These are phyloP conservation scores for Orbilia ellipsospora DNA, from an alignment of 2,329 filamentous ascomycete species.

Conservation along the genomic window DNA sequence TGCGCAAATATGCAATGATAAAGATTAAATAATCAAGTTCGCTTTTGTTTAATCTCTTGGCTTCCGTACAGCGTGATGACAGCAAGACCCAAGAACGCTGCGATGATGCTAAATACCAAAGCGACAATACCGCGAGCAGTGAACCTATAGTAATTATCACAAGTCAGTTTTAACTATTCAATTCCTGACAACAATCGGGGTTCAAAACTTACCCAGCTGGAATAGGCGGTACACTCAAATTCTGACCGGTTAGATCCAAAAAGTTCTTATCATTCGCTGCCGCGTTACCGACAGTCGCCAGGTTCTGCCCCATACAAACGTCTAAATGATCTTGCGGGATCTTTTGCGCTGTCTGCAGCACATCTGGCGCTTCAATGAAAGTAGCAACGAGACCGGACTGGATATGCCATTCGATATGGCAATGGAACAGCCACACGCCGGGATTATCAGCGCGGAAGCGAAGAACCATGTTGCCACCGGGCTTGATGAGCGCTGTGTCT, in stretches of 20 bases:
- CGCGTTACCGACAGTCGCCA: slow-evolving; percentile 75
- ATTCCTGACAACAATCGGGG: background rate
- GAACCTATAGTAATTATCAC: slow-evolving; percentile 64
- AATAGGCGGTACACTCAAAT: slow-evolving; percentile 68
- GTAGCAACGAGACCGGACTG: slow-evolving; percentile 74
- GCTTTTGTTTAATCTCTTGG: slow-evolving; percentile 58
- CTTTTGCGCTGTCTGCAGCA: slow-evolving; percentile 70
- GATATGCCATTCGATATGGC: slow-evolving; percentile 82
- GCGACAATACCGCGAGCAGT: slow-evolving; percentile 78
- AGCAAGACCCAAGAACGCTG: slow-evolving; percentile 75
- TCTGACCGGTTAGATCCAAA: slow-evolving; percentile 73
- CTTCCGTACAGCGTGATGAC: slow-evolving; percentile 76
- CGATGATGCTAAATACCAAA: slow-evolving; percentile 76
- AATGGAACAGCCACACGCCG: slow-evolving; percentile 67
- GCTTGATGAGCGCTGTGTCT: slow-evolving; percentile 75
- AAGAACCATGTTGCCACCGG: slow-evolving; percentile 75
- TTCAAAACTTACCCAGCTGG: slow-evolving; percentile 69
- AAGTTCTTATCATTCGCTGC: slow-evolving; percentile 75
- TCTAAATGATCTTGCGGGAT: slow-evolving; percentile 73
- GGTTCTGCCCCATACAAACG: slow-evolving; percentile 65
- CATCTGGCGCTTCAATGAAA: slow-evolving; percentile 72
- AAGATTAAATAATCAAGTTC: slow-evolving; percentile 3
- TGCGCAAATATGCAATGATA: too few relatives aligned
- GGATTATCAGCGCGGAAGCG: slow-evolving; percentile 76
- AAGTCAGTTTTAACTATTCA: background rate